phyloP scores from a whole-genome alignment of 2,329 filamentous ascomycete genomes.

The Claviceps citrina region DNA sequence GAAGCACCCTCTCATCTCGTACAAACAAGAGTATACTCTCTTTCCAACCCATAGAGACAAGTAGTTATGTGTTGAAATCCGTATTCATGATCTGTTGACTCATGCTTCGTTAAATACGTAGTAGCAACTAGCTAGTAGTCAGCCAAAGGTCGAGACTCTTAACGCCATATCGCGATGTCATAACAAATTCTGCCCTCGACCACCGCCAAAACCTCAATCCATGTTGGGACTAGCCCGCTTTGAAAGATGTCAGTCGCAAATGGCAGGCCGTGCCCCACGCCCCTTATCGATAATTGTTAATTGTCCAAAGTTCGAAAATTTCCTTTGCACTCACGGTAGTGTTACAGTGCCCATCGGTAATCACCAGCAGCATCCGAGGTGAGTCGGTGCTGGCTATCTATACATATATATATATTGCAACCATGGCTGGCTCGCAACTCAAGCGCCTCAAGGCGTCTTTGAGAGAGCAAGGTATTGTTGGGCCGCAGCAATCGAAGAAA shows the following conservation, averaged over 20 bases:
- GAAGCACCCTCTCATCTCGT: slow-evolving; percentile 38
- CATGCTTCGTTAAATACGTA: not conserved
- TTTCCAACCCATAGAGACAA: slow-evolving; percentile 23
- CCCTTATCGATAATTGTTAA: slow-evolving; percentile 10
- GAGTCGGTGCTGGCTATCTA: slow-evolving; percentile 1
- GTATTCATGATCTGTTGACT: slow-evolving; percentile 5
- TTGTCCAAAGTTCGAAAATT: slow-evolving; percentile 1
- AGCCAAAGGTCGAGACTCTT: too few relatives aligned
- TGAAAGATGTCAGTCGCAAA: too few relatives aligned
- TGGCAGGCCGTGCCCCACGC: not conserved
- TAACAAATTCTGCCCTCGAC: slow-evolving; percentile 9
- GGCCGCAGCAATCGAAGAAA: slow-evolving; percentile 90
- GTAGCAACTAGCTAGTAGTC: too few relatives aligned
- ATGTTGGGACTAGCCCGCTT: not conserved
- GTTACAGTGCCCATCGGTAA: not conserved
- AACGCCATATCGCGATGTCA: not conserved
- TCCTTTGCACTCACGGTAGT: not conserved
- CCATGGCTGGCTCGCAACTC: slow-evolving; percentile 88
- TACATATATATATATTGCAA: slow-evolving; percentile 10
- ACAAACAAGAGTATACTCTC: slow-evolving; percentile 15
- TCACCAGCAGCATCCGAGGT: slow-evolving; percentile 7
- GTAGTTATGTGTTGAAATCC: slow-evolving; percentile 7
- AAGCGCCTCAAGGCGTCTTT: slow-evolving; percentile 90
- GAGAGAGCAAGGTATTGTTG: slow-evolving; percentile 74
- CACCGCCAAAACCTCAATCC: slow-evolving; percentile 10